These are phyloP conservation scores for Fusarium sororula DNA, from an alignment of 2,329 filamentous ascomycete genomes.

Conservation along the genomic window DNA sequence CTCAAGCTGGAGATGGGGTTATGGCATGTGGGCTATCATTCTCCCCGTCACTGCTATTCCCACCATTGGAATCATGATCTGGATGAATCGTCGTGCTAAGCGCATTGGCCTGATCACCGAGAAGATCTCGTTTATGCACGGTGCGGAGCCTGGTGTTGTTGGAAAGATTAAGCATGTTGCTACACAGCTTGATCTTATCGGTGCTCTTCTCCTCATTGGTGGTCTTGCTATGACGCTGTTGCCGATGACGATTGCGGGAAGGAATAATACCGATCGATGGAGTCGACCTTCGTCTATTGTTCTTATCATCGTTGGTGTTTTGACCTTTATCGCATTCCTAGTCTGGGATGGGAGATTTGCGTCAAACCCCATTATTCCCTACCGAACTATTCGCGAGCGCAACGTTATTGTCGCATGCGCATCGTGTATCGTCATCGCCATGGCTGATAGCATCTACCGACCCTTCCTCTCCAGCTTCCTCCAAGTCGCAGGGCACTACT, in stretches of 20 bases:
- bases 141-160: neutral
- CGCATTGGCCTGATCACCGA: slow-evolving; percentile 3
- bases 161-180: slow-evolving; percentile 9
- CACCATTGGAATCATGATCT: slow-evolving; percentile 27
- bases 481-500: slow-evolving; percentile 21
- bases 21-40: slow-evolving; percentile 27
- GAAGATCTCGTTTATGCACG: slow-evolving; percentile 1
- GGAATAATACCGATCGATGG: slow-evolving; percentile 29
- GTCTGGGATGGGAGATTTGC: slow-evolving; percentile 29
- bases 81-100: slow-evolving; percentile 20
- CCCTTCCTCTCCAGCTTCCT: slow-evolving; percentile 27
- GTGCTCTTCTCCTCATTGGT: slow-evolving; percentile 19
- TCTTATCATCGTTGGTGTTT: slow-evolving; percentile 10
- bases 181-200: slow-evolving; percentile 12
- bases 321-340: slow-evolving; percentile 8
- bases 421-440: slow-evolving; percentile 22
- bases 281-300: slow-evolving; percentile 24
- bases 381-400: slow-evolving; percentile 28
- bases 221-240: slow-evolving; percentile 29
- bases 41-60: slow-evolving; percentile 18
- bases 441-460: slow-evolving; percentile 31
- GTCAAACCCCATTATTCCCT: slow-evolving; percentile 20
- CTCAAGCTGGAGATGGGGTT: slow-evolving; percentile 29
- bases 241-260: slow-evolving; percentile 26
- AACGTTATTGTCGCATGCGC: slow-evolving; percentile 29